These are phyloP conservation scores for Leptographium procerum DNA, from an alignment of 2,329 filamentous ascomycete species.

Conservation along the genomic window DNA sequence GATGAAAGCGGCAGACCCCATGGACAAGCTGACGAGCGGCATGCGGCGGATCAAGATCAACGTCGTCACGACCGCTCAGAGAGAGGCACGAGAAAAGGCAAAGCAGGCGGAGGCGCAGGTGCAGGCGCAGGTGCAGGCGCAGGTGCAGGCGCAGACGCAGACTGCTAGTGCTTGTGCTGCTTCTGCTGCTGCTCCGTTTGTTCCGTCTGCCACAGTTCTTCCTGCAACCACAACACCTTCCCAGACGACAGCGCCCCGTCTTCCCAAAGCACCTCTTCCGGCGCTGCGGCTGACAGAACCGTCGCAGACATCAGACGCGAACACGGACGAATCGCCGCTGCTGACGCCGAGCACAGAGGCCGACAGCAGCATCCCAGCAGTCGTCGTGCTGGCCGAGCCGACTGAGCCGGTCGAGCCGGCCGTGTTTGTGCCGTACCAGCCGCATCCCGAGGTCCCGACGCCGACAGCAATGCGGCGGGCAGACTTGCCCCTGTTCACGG, in stretches of 20 bases:
- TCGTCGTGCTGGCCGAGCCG: background rate
- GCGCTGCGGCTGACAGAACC: conserved; percentile 1
- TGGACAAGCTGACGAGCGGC: conserved; percentile 44
- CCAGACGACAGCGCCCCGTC: too few species aligned
- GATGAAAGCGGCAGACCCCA: conserved; percentile 22
- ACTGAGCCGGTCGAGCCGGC: conserved; percentile 20
- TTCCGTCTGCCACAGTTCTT: too few species aligned
- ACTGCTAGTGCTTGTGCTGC: too few species aligned
- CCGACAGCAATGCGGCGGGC: conserved; percentile 23
- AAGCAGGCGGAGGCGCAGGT: background rate
- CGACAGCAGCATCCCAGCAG: background rate
- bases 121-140: background rate
- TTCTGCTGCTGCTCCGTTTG: too few species aligned
- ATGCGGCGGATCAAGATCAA: conserved; percentile 56
- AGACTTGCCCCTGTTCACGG: conserved; percentile 26
- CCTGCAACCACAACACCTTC: too few species aligned
- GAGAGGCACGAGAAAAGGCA: conserved; percentile 35
- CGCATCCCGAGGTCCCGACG: conserved; percentile 16
- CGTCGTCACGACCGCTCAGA: conserved; percentile 46
- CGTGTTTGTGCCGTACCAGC: conserved; percentile 10
- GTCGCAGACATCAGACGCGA: conserved; percentile 8
- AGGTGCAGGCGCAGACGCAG: background rate
- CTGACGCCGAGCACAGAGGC: conserved; percentile 4
- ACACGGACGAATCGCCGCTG: conserved; percentile 10
- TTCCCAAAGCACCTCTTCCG: conserved; percentile 2